Evolutionary conservation across 768 basidiomycete genomes (phyloP), one percentile per base, ranked within the genome.

Genomic region (Xanthoconium purpureum): DNA sequence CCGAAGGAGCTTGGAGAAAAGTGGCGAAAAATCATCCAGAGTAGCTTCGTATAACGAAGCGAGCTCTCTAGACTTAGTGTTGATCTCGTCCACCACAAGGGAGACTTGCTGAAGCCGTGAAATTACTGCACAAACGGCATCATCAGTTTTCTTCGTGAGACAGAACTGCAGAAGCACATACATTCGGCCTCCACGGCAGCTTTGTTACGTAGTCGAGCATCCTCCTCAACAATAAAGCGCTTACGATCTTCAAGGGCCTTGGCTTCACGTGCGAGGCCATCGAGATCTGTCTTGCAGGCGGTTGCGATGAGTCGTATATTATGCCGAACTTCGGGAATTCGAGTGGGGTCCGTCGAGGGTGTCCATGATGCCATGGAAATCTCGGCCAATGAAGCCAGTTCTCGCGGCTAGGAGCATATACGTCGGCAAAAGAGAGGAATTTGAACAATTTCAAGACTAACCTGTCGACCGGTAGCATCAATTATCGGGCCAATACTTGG

Each of bases 251-350:
- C 82, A 3, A 98, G 78, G 4, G 84, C 80, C 61, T 87, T 89
- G 3, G 91, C 97, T 76, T 99, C 97, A 15, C 87, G 83, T 0
- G 94, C 94, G 24, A 98, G 82, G 6, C 91, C 89, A 52, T 93
- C 89, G 13, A 99, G 80, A 57, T 96, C 90, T 17, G 79, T 83
- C 63, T 90, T 91, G 64, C 93, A 88, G 2, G 85, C 79, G 46
- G 94, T 91, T 2, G 84, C 80, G 35, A 99, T 92, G 42, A 98
- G 81, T 5, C 89, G 84, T 29, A 99, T 74, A 70, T 98, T 99
- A 70, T 99, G 95, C 28, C 96, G 84, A n/a, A 99, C 84, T 77
- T 99, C 97, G 0, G 97, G 97, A 59, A 98, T 86, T 52, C 91
- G 87, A 47, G 86, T 91, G 7, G 87, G 80, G 63, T 99, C 96